Evolutionary conservation across 495 filamentous ascomycete genomes (phyloP).

Genomic region (Neurospora sp.): DNA sequence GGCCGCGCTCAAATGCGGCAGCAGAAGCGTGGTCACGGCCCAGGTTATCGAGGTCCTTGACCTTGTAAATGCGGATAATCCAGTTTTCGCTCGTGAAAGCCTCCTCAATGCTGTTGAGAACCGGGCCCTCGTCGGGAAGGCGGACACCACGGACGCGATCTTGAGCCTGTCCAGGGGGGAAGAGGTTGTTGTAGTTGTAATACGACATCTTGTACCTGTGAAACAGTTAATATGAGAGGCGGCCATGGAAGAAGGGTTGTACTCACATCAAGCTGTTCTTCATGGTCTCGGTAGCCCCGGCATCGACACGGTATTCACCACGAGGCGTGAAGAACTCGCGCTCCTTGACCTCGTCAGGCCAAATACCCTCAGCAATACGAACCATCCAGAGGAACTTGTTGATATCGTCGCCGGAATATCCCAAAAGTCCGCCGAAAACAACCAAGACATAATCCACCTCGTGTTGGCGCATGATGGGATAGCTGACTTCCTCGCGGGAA

Average conservation of each 20-base stretch:
- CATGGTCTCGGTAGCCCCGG: conserved; percentile 93
- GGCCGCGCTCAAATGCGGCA: conserved; percentile 79
- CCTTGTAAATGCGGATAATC: conserved; percentile 99
- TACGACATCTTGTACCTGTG: conserved; percentile 99
- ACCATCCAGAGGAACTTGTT: conserved; percentile 99
- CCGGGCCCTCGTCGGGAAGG: conserved; percentile 67
- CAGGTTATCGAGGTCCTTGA: conserved; percentile 96
- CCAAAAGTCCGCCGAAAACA: conserved; percentile 91
- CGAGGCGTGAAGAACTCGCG: conserved; percentile 90
- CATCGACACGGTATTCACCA: conserved; percentile 93
- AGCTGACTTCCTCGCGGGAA: conserved; percentile 93
- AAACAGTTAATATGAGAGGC: conserved; percentile 23
- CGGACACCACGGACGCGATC: conserved; percentile 79
- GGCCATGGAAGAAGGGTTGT: background rate
- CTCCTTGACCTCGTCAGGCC: conserved; percentile 98
- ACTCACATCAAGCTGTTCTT: conserved; percentile 96
- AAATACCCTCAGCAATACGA: conserved; percentile 96
- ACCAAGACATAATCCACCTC: conserved; percentile 98
- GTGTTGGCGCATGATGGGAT: conserved; percentile 95
- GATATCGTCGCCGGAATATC: conserved; percentile 99
- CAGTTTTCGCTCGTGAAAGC: conserved; percentile 99
- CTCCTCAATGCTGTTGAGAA: conserved; percentile 84
- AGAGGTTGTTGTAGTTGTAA: conserved; percentile 91
- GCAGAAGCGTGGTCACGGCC: conserved; percentile 81
- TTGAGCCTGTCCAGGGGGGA: conserved; percentile 81